These are phyloP conservation scores for Aspergillus sclerotioniger DNA, from an alignment of 495 filamentous ascomycete species.

Conservation along the genomic window DNA sequence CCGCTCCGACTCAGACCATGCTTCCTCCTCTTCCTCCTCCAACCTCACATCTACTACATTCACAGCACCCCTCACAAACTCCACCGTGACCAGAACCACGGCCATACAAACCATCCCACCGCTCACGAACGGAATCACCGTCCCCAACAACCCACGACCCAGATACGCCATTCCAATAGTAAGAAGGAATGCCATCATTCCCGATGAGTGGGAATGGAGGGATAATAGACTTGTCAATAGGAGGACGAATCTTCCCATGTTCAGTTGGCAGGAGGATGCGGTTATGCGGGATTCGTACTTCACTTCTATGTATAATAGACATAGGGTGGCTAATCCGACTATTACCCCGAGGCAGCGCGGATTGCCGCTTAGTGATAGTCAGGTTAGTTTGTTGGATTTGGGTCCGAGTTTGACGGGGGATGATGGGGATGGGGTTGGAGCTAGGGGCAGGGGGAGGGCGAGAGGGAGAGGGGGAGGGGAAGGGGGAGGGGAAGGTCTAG, in stretches of 20 bases:
- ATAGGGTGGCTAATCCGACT: background rate
- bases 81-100: background rate
- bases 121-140: too few relatives aligned
- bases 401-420: slow-evolving; percentile 19
- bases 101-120: background rate
- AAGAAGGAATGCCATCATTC: too few relatives aligned
- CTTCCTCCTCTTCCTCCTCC: background rate
- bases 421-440: slow-evolving; percentile 4
- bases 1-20: too few relatives aligned
- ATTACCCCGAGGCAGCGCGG: slow-evolving; percentile 4
- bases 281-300: too few relatives aligned
- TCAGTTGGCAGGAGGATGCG: too few relatives aligned
- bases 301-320: too few relatives aligned
- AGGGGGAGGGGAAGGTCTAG: slow-evolving; percentile 15
- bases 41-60: background rate
- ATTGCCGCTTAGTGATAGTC: slow-evolving; percentile 24
- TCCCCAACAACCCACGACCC: too few relatives aligned
- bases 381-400: slow-evolving; percentile 33
- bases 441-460: slow-evolving; percentile 4
- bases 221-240: too few relatives aligned
- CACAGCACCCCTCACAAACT: background rate
- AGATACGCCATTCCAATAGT: too few relatives aligned
- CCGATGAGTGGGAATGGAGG: too few relatives aligned
- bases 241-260: too few relatives aligned
- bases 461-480: slow-evolving; percentile 4